Conservation (phyloP, 345 rosid species). For the Adansonia digitata region DNA sequence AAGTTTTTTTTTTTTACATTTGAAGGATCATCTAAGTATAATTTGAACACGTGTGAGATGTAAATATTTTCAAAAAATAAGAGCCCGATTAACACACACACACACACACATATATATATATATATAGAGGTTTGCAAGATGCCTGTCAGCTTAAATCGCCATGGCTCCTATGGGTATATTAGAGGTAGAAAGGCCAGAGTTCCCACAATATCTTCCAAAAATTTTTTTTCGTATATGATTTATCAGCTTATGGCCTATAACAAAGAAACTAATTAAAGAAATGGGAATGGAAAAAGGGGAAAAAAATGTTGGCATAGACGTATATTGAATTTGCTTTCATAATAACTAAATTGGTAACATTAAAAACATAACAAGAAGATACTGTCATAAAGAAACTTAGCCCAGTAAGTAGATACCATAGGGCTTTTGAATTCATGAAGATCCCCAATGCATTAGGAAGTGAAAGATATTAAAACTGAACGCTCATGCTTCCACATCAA, state of each 20-base stretch:
- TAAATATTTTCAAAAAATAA: too few relatives aligned
- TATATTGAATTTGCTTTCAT: neutral
- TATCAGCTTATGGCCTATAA: constrained; percentile 97
- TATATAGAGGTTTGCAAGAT: too few relatives aligned
- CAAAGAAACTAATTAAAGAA: constrained; percentile 73
- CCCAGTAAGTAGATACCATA: constrained; percentile 95
- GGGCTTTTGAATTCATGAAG: constrained; percentile 72
- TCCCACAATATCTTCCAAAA: constrained; percentile 86
- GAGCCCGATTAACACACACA: too few relatives aligned
- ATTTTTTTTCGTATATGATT: constrained; percentile 81
- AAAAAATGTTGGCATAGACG: constrained; percentile 16
- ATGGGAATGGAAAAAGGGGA: constrained; percentile 16
- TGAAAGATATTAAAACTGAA: constrained; percentile 65
- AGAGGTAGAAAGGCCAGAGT: constrained; percentile 82
- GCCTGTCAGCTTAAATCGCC: constrained; percentile 91
- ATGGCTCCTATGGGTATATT: constrained; percentile 89
- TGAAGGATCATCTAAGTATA: too few relatives aligned
- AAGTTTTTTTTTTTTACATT: too few relatives aligned
- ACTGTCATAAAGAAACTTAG: constrained; percentile 34
- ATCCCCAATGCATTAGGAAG: constrained; percentile 80
- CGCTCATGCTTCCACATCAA: constrained; percentile 78
- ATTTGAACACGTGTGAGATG: too few relatives aligned
- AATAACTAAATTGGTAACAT: neutral
- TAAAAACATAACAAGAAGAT: neutral
- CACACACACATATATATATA: too few relatives aligned